Conservation (phyloP, 768 basidiomycete genomes). For the Mycena galopus region DNA sequence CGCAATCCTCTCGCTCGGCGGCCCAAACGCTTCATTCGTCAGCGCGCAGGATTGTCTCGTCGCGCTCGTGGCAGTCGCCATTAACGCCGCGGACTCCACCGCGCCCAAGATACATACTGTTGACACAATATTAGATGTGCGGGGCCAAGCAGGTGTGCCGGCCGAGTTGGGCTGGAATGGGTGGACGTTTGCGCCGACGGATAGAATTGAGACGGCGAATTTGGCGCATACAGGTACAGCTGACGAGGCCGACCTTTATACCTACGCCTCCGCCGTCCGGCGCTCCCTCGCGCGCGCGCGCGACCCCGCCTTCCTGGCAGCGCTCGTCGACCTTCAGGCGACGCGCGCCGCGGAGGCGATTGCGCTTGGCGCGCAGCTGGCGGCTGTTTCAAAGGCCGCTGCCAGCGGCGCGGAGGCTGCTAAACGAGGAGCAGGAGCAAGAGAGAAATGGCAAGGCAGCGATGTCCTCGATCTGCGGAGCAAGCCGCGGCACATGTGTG, state of each 20-base stretch:
- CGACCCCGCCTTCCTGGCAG: conserved; percentile 2
- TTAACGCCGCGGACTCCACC: conserved; percentile 11
- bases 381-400: too few relatives aligned
- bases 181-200: conserved; percentile 22
- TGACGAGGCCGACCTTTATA: not conserved
- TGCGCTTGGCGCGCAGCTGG: not conserved
- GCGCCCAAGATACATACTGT: conserved; percentile 16
- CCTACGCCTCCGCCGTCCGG: conserved; percentile 19
- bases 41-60: conserved; percentile 25
- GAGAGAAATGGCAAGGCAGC: too few relatives aligned
- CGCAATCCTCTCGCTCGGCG: conserved; percentile 15
- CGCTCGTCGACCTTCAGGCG: conserved; percentile 22
- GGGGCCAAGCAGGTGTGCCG: conserved; percentile 14
- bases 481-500: conserved; percentile 15
- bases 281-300: conserved; percentile 15
- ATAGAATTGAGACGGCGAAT: not conserved
- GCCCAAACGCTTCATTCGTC: not conserved
- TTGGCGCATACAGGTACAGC: too few relatives aligned
- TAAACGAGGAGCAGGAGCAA: too few relatives aligned
- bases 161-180: conserved; percentile 15
- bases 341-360: conserved; percentile 7
- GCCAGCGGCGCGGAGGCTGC: too few relatives aligned
- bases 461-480: conserved; percentile 26
- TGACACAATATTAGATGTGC: conserved; percentile 27
- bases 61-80: conserved; percentile 20